Conservation (phyloP, 2,329 filamentous ascomycete genomes). For the Epichloe scottii region DNA sequence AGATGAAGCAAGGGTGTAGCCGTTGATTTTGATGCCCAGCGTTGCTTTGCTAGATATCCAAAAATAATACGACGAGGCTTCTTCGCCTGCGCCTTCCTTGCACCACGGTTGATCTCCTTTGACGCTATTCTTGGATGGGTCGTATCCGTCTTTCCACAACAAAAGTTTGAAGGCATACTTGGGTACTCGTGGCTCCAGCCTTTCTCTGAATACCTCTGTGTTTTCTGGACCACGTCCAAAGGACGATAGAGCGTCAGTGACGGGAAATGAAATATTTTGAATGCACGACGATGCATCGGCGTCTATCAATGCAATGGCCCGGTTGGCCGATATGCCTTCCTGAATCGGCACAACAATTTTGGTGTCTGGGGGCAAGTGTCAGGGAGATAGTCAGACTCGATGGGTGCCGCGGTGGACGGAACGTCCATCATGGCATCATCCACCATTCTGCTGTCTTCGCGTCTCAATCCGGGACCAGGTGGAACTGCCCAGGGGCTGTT, state of each 20-base stretch:
- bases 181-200: conserved; percentile 58
- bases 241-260: conserved; percentile 55
- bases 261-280: conserved; percentile 46
- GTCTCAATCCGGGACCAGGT: conserved; percentile 12
- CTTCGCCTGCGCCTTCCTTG: conserved; percentile 15
- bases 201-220: conserved; percentile 52
- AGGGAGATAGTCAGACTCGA: conserved; percentile 16
- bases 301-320: conserved; percentile 51
- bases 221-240: conserved; percentile 67
- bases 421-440: conserved; percentile 16
- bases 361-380: conserved; percentile 25
- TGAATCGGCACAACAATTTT: conserved; percentile 24
- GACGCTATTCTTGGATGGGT: conserved; percentile 41
- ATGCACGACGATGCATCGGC: conserved; percentile 55
- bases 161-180: conserved; percentile 71
- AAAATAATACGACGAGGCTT: conserved; percentile 49
- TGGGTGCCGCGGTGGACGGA: conserved; percentile 19
- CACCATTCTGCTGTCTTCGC: conserved; percentile 11
- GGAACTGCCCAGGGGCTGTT: background rate
- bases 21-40: conserved; percentile 66
- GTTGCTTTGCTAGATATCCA: conserved; percentile 71
- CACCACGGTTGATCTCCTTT: conserved; percentile 38
- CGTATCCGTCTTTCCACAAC: conserved; percentile 58
- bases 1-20: conserved; percentile 46
- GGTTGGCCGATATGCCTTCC: conserved; percentile 21